These are phyloP conservation scores for Monosporascus sp. DNA, from an alignment of 2,329 filamentous ascomycete genomes.

Conservation along the genomic window DNA sequence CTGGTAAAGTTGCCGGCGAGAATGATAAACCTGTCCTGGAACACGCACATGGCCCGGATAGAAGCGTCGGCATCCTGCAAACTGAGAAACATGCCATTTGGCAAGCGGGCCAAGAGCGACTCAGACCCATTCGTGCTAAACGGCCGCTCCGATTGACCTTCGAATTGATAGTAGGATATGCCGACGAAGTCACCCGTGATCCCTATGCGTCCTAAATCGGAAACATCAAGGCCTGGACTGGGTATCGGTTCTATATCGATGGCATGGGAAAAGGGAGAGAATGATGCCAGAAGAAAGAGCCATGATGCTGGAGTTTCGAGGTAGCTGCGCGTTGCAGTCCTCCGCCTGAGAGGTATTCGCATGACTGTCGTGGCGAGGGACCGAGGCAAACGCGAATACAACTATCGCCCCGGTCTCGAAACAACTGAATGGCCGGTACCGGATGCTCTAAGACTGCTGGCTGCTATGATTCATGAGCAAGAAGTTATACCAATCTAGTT, in stretches of 20 bases:
- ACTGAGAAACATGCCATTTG: slow-evolving; percentile 75
- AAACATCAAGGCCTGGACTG: slow-evolving; percentile 70
- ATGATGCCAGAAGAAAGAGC: slow-evolving; percentile 34
- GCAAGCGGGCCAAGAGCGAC: slow-evolving; percentile 73
- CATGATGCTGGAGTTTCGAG: slow-evolving; percentile 15
- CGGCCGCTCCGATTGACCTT: slow-evolving; percentile 67
- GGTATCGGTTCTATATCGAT: slow-evolving; percentile 58
- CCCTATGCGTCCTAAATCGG: slow-evolving; percentile 72
- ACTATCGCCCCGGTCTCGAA: slow-evolving; percentile 18
- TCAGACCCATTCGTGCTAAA: slow-evolving; percentile 72
- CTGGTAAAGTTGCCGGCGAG: slow-evolving; percentile 96
- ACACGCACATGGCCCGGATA: slow-evolving; percentile 84
- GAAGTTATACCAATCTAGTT: not conserved
- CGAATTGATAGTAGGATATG: slow-evolving; percentile 82
- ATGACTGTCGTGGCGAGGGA: slow-evolving; percentile 31
- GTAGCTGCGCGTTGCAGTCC: slow-evolving; percentile 33
- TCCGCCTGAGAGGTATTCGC: slow-evolving; percentile 41
- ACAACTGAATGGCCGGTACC: not conserved
- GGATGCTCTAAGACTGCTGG: not conserved
- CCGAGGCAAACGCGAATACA: slow-evolving; percentile 15
- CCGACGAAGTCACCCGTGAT: slow-evolving; percentile 86
- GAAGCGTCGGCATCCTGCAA: slow-evolving; percentile 74
- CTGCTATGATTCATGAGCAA: not conserved
- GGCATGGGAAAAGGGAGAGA: slow-evolving; percentile 41
- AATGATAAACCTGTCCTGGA: slow-evolving; percentile 60